Percentiles rank a stretch among this genome's conserved stretches.
These are phyloP conservation scores for Rhizophagus clarus DNA, from an alignment of 192 early-diverging fungal species.

Conservation along the genomic window DNA sequence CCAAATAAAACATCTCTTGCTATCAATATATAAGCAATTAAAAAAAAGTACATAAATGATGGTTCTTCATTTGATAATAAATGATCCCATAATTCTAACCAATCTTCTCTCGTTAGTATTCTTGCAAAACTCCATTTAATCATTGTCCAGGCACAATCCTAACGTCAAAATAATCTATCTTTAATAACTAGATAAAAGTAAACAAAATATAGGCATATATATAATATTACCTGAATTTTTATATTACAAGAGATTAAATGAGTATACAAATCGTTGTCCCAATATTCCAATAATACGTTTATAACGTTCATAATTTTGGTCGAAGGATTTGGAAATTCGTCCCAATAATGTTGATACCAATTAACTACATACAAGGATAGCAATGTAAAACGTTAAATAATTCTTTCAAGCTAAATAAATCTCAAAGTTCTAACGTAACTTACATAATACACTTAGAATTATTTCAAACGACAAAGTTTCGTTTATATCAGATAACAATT, in stretches of 20 bases:
- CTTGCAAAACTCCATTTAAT: not conserved
- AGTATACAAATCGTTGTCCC: not conserved
- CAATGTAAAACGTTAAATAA: too few relatives aligned
- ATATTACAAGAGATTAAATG: not conserved
- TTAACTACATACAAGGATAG: not conserved
- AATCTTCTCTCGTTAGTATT: conserved; percentile 2
- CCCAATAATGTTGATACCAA: conserved; percentile 15
- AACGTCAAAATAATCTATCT: not conserved
- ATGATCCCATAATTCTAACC: conserved; percentile 18
- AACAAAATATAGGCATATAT: too few relatives aligned
- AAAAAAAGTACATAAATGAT: conserved; percentile 14
- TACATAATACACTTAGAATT: conserved; percentile 12
- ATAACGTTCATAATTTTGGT: not conserved
- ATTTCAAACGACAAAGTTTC: not conserved
- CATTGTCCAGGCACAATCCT: not conserved
- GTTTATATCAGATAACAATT: not conserved
- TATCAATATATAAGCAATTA: not conserved
- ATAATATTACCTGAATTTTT: not conserved
- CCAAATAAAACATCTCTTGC: not conserved
- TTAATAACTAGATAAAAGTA: not conserved
- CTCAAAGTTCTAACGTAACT: not conserved
- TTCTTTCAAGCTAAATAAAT: too few relatives aligned
- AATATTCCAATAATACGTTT: conserved; percentile 1
- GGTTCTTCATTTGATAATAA: conserved; percentile 22
- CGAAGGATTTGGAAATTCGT: not conserved